phyloP scores from a whole-genome alignment of 805 yeast species.

The Candida saitoana region DNA sequence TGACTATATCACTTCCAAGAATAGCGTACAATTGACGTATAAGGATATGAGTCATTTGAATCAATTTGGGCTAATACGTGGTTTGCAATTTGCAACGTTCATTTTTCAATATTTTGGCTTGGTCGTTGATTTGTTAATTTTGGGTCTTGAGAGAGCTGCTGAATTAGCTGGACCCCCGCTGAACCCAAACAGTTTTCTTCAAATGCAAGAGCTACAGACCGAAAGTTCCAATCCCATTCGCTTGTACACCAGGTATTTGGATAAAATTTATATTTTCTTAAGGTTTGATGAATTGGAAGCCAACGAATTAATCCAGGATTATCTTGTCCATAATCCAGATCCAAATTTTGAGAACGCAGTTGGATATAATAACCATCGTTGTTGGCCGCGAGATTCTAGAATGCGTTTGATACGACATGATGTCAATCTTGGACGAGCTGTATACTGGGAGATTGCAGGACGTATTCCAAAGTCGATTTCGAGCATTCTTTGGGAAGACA shows the following conservation, averaged over 20 bases:
- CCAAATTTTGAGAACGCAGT: constrained; percentile 84
- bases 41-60: constrained; percentile 95
- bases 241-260: constrained; percentile 77
- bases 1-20: constrained; percentile 89
- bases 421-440: constrained; percentile 88
- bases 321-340: constrained; percentile 80
- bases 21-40: constrained; percentile 74
- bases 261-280: constrained; percentile 75
- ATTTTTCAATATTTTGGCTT: constrained; percentile 88
- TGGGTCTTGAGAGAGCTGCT: constrained; percentile 83
- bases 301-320: constrained; percentile 70
- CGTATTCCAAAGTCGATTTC: constrained; percentile 77
- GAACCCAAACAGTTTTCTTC: constrained; percentile 73
- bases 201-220: constrained; percentile 53
- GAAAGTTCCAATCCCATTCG: constrained; percentile 75
- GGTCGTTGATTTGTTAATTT: constrained; percentile 70
- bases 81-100: constrained; percentile 86
- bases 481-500: constrained; percentile 69
- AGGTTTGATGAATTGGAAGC: constrained; percentile 72
- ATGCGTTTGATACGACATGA: constrained; percentile 90
- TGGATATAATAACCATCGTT: constrained; percentile 81
- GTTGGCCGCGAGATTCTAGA: constrained; percentile 93
- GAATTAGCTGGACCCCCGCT: constrained; percentile 79
- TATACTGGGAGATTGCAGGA: constrained; percentile 81
- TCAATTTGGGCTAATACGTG: constrained; percentile 82